These are phyloP conservation scores for Candida pseudofarinosa DNA, from an alignment of 805 yeast genomes.

Conservation along the genomic window DNA sequence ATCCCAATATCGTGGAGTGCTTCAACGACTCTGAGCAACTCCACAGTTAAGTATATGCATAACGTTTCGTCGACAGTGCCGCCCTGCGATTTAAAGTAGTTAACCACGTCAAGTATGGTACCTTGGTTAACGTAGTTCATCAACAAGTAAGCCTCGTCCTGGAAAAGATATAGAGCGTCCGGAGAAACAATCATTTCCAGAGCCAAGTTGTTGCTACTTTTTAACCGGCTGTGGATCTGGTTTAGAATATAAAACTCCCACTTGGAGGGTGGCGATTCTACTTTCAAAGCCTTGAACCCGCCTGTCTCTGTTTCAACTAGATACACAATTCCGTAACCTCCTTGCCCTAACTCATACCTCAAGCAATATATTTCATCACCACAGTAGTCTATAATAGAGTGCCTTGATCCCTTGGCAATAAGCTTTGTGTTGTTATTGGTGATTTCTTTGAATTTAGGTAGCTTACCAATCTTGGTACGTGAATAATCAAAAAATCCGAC, in stretches of 20 bases:
- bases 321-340: constrained; percentile 78
- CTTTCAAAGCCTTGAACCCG: constrained; percentile 60
- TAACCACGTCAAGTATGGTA: constrained; percentile 66
- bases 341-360: constrained; percentile 62
- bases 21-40: constrained; percentile 57
- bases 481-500: constrained; percentile 33
- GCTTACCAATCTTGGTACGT: constrained; percentile 20
- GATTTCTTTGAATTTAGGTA: constrained; percentile 32
- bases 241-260: constrained; percentile 82
- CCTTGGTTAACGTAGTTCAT: constrained; percentile 68
- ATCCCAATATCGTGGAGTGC: constrained; percentile 61
- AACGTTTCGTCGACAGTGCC: constrained; percentile 54
- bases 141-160: constrained; percentile 66
- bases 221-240: constrained; percentile 46
- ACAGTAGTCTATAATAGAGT: constrained; percentile 42
- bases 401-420: constrained; percentile 28
- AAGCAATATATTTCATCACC: constrained; percentile 46
- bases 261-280: constrained; percentile 60
- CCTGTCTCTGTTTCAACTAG: constrained; percentile 61
- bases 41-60: constrained; percentile 59
- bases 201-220: constrained; percentile 12
- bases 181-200: constrained; percentile 44
- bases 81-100: constrained; percentile 32
- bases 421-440: constrained; percentile 32
- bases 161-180: constrained; percentile 49